Evolutionary conservation across 164 flowering plant genomes (phyloP), one percentile per base, ranked within the genome.

Genomic region (Nymphaea colorata): DNA sequence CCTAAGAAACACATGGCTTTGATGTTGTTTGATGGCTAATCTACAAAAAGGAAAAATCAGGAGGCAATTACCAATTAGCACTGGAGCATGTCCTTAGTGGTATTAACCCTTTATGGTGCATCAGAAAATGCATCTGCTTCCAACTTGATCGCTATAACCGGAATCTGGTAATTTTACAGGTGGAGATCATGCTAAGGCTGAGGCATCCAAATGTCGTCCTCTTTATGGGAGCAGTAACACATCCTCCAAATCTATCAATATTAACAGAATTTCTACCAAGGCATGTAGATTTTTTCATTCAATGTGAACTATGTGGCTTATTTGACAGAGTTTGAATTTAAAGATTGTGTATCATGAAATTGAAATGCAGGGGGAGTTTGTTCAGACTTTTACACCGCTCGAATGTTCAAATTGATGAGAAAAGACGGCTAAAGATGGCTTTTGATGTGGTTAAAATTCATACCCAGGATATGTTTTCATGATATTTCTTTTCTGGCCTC

Each of bases 141-240:
- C 57, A 25, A 55, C 41, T 61, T 4, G 25, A 61, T 61, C 41
- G 3, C 41, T 61, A 61, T 17, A 17, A 61, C 36, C n/a, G 64
- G 64, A 17, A 61, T 55, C 57, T 68, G 77, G 64, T 69, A 47
- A 25, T 72, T 66, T 4, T 77, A 79, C 83, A 94, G 99, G 76
- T 87, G 68, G 90, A 83, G 66, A 83, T 95, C 73, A 95, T 95
- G 99, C 79, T 85, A 66, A 88, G 98, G 78, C 76, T 95, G 76
- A 83, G 98, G 55, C 99, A 95, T 79, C 99, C 99, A 41, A 95
- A 95, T 83, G 94, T 91, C 66, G 98, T 95, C 71, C 98, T 95
- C 75, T 91, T 95, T 80, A 95, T 91, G 99, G 99, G 99, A 68
- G 99, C 98, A 14, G 95, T 95, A 67, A 88, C 96, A 59, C 87